These are phyloP conservation scores for Myxozyma monticola DNA, from an alignment of 805 yeast genomes.

Conservation along the genomic window DNA sequence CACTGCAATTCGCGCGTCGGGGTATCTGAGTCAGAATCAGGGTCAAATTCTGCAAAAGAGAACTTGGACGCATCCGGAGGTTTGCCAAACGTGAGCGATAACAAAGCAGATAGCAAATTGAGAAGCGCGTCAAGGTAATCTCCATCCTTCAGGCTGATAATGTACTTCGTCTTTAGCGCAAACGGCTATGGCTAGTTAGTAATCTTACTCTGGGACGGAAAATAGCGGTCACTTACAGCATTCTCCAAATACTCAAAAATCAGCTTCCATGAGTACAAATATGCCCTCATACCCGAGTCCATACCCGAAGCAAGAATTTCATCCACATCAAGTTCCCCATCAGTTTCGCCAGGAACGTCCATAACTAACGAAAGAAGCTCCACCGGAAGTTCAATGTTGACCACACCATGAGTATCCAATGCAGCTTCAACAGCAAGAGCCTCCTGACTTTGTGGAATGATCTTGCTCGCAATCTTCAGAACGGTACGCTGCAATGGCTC, in stretches of 20 bases:
- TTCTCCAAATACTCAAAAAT: constrained; percentile 61
- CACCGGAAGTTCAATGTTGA: constrained; percentile 44
- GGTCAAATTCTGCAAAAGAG: constrained; percentile 33
- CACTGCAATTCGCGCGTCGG: constrained; percentile 42
- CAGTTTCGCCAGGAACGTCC: constrained; percentile 12
- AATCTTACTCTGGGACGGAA: background rate
- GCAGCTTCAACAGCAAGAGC: constrained; percentile 49
- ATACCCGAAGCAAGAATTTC: constrained; percentile 12
- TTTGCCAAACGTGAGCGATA: constrained; percentile 42
- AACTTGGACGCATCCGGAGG: constrained; percentile 27
- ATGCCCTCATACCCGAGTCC: constrained; percentile 37
- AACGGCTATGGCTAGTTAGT: constrained; percentile 42
- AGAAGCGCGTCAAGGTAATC: constrained; percentile 53
- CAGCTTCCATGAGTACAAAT: constrained; percentile 69
- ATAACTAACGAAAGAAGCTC: constrained; percentile 42
- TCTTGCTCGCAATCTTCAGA: constrained; percentile 40
- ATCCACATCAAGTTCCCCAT: constrained; percentile 8
- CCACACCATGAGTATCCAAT: constrained; percentile 28
- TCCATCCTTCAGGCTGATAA: constrained; percentile 54
- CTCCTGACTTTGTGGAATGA: constrained; percentile 49
- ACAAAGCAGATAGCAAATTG: constrained; percentile 49
- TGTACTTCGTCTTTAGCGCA: constrained; percentile 60
- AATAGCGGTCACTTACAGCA: constrained; percentile 40
- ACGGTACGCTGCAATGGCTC: constrained; percentile 44
- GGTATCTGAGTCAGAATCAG: constrained; percentile 31